phyloP scores from a whole-genome alignment of 2,329 filamentous ascomycete genomes.

The Sporothrix brasiliensis region DNA sequence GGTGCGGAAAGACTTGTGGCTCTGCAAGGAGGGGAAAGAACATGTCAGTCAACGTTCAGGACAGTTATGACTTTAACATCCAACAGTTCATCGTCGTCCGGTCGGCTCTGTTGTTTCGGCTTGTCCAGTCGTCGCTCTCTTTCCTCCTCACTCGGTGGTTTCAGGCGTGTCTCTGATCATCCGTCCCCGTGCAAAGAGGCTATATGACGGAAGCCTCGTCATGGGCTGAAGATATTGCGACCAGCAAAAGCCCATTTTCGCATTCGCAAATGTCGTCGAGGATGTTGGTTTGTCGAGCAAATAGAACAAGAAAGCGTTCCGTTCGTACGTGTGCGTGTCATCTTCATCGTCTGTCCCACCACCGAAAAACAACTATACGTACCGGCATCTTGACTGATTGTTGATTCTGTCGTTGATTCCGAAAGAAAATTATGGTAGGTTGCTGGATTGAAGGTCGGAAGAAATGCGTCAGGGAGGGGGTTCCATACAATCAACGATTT shows the following conservation, averaged over 20 bases:
- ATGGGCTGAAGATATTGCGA: neutral
- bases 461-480: slow-evolving; percentile 30
- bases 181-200: neutral
- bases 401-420: slow-evolving; percentile 41
- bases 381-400: slow-evolving; percentile 48
- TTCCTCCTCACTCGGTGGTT: neutral
- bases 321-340: slow-evolving; percentile 5
- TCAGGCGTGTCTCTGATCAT: neutral
- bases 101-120: slow-evolving; percentile 14
- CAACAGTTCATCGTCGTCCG: neutral
- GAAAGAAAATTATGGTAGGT: slow-evolving; percentile 34
- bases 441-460: slow-evolving; percentile 37
- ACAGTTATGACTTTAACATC: slow-evolving; percentile 29
- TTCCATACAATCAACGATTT: slow-evolving; percentile 31
- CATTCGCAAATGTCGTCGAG: neutral
- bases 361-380: slow-evolving; percentile 37
- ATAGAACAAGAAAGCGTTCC: slow-evolving; percentile 16
- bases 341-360: slow-evolving; percentile 1
- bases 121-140: neutral
- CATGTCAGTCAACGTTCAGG: slow-evolving; percentile 19
- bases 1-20: slow-evolving; percentile 99
- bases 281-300: neutral
- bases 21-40: slow-evolving; percentile 57
- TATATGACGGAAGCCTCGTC: neutral
- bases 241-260: neutral